These are phyloP conservation scores for Fraxinus angustifolia DNA, from an alignment of 305 asterid species.

Conservation along the genomic window DNA sequence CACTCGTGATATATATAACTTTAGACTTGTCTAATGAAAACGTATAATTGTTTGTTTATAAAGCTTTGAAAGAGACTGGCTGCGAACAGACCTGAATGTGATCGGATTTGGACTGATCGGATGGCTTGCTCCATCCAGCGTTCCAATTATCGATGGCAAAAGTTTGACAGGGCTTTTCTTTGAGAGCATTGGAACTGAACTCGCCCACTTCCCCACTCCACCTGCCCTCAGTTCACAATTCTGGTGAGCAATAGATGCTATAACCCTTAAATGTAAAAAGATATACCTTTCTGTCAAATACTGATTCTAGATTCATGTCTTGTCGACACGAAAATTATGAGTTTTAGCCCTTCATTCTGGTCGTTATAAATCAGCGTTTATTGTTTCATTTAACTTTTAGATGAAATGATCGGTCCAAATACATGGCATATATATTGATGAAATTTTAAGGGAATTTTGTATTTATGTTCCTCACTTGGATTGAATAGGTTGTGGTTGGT, in stretches of 20 bases:
- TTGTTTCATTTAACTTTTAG: background rate
- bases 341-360: too few relatives aligned
- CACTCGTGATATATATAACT: background rate
- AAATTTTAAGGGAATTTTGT: background rate
- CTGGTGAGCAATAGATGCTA: constrained; percentile 42
- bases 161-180: constrained; percentile 86
- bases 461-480: background rate
- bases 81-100: constrained; percentile 80
- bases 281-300: too few relatives aligned
- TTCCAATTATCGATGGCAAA: constrained; percentile 72
- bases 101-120: constrained; percentile 92
- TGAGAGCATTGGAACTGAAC: constrained; percentile 81
- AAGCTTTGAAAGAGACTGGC: constrained; percentile 82
- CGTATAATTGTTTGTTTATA: background rate
- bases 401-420: background rate
- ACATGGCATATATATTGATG: background rate
- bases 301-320: background rate
- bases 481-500: constrained; percentile 79
- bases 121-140: constrained; percentile 89
- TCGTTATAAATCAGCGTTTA: too few relatives aligned
- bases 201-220: constrained; percentile 76
- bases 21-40: background rate
- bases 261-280: too few relatives aligned
- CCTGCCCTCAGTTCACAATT: constrained; percentile 78
- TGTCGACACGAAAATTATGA: background rate